phyloP scores from a whole-genome alignment of 768 basidiomycete genomes.

The Mycena epipterygia region DNA sequence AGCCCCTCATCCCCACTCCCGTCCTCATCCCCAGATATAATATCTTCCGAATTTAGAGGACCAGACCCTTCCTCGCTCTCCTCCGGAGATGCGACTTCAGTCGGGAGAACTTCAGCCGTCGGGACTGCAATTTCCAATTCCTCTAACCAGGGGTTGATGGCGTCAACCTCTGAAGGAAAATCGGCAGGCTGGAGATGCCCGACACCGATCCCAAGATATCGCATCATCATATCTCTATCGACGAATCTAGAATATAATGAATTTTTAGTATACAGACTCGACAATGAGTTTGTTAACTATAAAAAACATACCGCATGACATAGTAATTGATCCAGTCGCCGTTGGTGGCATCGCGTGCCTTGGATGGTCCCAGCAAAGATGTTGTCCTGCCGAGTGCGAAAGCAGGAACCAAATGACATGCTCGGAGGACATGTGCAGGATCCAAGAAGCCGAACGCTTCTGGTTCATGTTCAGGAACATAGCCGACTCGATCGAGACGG shows the following conservation, averaged over 20 bases:
- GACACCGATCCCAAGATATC: slow-evolving; percentile 44
- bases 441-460: slow-evolving; percentile 62
- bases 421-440: slow-evolving; percentile 55
- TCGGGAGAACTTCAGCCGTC: neutral
- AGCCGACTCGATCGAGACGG: slow-evolving; percentile 39
- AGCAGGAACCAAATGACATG: slow-evolving; percentile 57
- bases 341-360: neutral
- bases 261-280: neutral
- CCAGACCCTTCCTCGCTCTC: too few species aligned
- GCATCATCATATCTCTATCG: slow-evolving; percentile 20
- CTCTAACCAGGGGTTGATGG: neutral
- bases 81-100: neutral
- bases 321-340: slow-evolving; percentile 13
- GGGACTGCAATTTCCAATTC: neutral
- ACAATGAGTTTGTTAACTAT: too few species aligned
- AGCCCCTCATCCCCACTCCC: neutral
- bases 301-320: neutral
- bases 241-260: neutral
- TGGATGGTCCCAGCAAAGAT: neutral
- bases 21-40: neutral
- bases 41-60: neutral
- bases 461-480: slow-evolving; percentile 43
- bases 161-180: neutral
- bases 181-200: slow-evolving; percentile 41
- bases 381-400: slow-evolving; percentile 43